Percentiles rank a stretch among this genome's conserved stretches.
Conservation (phyloP, 1,284 basidiomycete species). For the Volvariella volvacea region DNA sequence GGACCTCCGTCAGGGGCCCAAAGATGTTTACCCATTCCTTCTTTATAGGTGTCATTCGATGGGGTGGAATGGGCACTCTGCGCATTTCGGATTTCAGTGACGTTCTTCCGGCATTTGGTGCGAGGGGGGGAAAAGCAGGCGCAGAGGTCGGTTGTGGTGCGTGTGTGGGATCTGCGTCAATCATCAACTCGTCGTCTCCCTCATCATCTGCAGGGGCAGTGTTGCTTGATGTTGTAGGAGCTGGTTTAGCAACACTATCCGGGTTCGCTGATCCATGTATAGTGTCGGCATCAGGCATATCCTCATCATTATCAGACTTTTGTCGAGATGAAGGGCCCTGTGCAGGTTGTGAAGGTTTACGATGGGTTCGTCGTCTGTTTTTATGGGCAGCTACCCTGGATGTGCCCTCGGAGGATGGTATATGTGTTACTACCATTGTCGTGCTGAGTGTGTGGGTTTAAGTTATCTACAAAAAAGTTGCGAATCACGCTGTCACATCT, state of each 20-base stretch:
- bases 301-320: constrained; percentile 23
- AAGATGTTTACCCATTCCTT: constrained; percentile 98
- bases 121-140: constrained; percentile 62
- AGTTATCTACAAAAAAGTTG: too few relatives aligned
- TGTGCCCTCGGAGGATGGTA: neutral
- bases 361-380: constrained; percentile 47
- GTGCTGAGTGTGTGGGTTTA: too few relatives aligned
- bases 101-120: constrained; percentile 47
- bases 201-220: constrained; percentile 12
- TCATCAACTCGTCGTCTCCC: constrained; percentile 58
- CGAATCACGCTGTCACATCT: too few relatives aligned
- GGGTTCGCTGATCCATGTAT: constrained; percentile 8
- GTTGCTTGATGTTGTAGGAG: constrained; percentile 7
- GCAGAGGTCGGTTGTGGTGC: constrained; percentile 35
- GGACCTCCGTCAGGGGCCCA: constrained; percentile 91
- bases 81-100: constrained; percentile 73
- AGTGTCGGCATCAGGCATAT: constrained; percentile 20
- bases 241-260: constrained; percentile 10
- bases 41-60: constrained; percentile 96
- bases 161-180: constrained; percentile 43
- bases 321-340: constrained; percentile 11
- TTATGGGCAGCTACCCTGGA: constrained; percentile 24
- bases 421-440: constrained; percentile 8
- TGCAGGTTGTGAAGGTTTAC: constrained; percentile 30
- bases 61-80: constrained; percentile 87